Base-by-base conservation (phyloP, 768 basidiomycete genomes). In the Lentinus brumalis region DNA sequence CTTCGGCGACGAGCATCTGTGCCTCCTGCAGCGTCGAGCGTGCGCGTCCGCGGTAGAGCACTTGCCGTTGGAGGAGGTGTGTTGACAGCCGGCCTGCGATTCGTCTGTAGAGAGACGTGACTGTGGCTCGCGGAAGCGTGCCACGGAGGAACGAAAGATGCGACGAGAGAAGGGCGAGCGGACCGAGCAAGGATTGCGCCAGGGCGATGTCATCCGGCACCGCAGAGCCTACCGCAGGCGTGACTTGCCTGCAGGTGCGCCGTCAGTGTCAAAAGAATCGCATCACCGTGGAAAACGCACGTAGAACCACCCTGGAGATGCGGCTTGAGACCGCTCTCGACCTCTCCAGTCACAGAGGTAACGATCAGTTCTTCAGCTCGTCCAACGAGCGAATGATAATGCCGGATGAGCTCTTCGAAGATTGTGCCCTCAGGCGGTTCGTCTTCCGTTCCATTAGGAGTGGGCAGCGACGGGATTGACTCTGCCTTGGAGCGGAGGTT, bases 291-390 rank as follows among this genome's bases (percentile, higher is more conserved):
- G 32, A 16, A 30, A 18, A 76, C 77, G 66, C 66, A 82, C 81
- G 63, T 63, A 12, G 74, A 73, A 45, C 73, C 78, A 56, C 77
- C 78, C 83, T 79, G 12, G 76, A 76, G 60, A 74, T 98, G 93
- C 2, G 81, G 73, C 70, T 87, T 92, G 42, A 97, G 76, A 29
- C 84, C 83, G 11, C 75, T 75, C 73, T 96, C 90, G 50, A 96
- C 86, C 72, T 99, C 97, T 3, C 83, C 82, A 53, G 85, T 89
- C 15, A 95, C 80, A 67, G 92, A 91, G 64, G 89, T 87, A 15
- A 93, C 84, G 39, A 95, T 82, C 85, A 98, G 90, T 53, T 92
- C 91, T 70, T 97, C 93, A 4, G 92, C 86, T n/a, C 94, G 83
- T 9, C 74, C 76, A 2, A 80, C 78, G 29, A 94, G 74, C 11